Base-by-base conservation (phyloP, 2,329 filamentous ascomycete genomes). In the Ampelomyces quisqualis region DNA sequence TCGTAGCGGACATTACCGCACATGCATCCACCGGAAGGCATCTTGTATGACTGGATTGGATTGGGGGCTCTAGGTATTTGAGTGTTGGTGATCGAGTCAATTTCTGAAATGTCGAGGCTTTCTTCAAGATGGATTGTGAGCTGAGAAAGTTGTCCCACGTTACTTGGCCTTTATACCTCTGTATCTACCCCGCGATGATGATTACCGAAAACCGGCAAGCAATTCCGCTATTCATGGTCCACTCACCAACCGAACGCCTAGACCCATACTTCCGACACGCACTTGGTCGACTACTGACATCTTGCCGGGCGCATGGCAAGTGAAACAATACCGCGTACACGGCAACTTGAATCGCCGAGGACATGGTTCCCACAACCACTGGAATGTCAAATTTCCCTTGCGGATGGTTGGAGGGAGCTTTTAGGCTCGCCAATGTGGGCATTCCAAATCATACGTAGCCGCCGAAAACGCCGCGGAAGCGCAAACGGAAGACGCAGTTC, bases 1-100 rank as follows among this genome's bases (percentile, higher is more conserved):
- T 69, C 67, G 51, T 78, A 71, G 37, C 71, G 69, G 50, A 78
- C 61, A 15, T 73, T 73, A 26, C 72, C 75, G 62, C 77, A 79
- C 43, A 74, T 63, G 58, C 76, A 79, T 51, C 72, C 67, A 67
- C 75, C 74, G 38, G 60, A 46, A 45, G 38, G 43, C 56, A 60
- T 60, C 5, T 38, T 47, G 38, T 29, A 20, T 32, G 31, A n/a
- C 34, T 27, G 2, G 22, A 13, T 39, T 11, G 19, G 20, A 27
- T 20, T 8, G 27, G 27, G 17, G 18, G 30, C 6, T 22, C 11
- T 31, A 13, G 23, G 14, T 26, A 32, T n/a, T n/a, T n/a, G n/a
- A n/a, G n/a, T n/a, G n/a, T n/a, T n/a, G n/a, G n/a, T n/a, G n/a
- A n/a, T n/a, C n/a, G n/a, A n/a, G n/a, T n/a, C n/a, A n/a, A n/a